Base-by-base conservation (phyloP, 352 stramenopile genomes). In the Pythium myriotylum region DNA sequence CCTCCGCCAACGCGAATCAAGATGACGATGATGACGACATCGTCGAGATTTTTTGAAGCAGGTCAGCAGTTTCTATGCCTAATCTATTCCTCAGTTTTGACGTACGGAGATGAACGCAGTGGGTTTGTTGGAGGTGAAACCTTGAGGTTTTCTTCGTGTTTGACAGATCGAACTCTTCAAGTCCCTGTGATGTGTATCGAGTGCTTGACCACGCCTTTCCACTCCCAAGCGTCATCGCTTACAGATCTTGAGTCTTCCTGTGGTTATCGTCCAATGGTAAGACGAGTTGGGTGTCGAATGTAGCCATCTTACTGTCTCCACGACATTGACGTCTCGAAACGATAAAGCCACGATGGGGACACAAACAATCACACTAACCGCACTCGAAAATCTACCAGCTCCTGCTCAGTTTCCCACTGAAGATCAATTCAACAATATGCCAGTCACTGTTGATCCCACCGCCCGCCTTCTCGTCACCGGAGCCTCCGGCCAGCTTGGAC, bases 391-490 rank as follows among this genome's bases (percentile, higher is more conserved):
- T 20, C n/a, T 9, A 35, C 1, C 53, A 52, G 19, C 51, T 49
- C 20, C 35, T 49, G 3, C 13, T 8, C 19, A 33, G n/a, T n/a
- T n/a, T n/a, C n/a, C n/a, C n/a, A n/a, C n/a, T n/a, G n/a, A n/a
- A n/a, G n/a, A n/a, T n/a, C n/a, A n/a, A n/a, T n/a, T n/a, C n/a
- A n/a, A n/a, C 37, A 54, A 40, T 4, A 55, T 66, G 41, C 26
- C 50, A 35, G 51, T n/a, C 42, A 67, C 50, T 0, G 33, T 67
- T 39, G 59, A 56, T 35, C 22, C 24, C 53, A 37, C 32, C 47
- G 47, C 55, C 7, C 62, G 49, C 6, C 61, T 73, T 7, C 66
- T 73, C 27, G 53, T 73, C 39, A 73, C 66, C 1, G 65, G 59
- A 16, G 65, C 60, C 35, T 69, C 65, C 7, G 65, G 66, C 2